These are phyloP conservation scores for Ustilago hordei DNA, from an alignment of 1,284 basidiomycete species.

Conservation along the genomic window DNA sequence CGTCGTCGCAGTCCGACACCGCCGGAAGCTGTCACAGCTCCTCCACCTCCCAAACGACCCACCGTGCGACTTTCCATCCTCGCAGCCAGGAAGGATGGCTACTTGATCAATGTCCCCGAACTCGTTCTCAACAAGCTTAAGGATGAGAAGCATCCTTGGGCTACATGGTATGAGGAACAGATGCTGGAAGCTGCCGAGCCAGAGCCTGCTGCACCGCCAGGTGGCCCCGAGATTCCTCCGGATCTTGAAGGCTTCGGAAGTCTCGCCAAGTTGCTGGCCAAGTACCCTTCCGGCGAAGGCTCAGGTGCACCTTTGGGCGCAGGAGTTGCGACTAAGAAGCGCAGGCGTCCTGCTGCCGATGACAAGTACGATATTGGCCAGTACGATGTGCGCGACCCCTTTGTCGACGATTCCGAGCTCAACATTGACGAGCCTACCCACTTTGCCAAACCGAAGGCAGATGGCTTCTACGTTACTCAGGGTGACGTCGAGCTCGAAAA, in stretches of 20 bases:
- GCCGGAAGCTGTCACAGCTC: conserved; percentile 26
- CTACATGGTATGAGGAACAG: conserved; percentile 62
- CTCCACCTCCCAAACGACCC: conserved; percentile 37
- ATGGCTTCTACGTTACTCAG: conserved; percentile 85
- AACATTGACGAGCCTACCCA: conserved; percentile 88
- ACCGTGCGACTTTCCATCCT: conserved; percentile 42
- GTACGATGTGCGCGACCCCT: conserved; percentile 91
- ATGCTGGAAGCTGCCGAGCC: conserved; percentile 27
- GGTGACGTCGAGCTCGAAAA: conserved; percentile 67
- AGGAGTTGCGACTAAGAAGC: conserved; percentile 35
- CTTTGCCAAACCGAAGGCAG: conserved; percentile 91
- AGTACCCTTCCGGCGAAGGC: conserved; percentile 38
- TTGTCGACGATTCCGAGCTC: conserved; percentile 97
- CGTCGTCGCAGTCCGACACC: conserved; percentile 38
- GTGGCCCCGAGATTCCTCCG: conserved; percentile 21
- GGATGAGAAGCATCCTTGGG: conserved; percentile 53
- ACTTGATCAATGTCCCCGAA: conserved; percentile 62
- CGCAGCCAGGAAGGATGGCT: conserved; percentile 47
- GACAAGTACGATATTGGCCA: conserved; percentile 68
- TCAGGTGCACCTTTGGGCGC: conserved; percentile 17
- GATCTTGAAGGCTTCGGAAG: conserved; percentile 55
- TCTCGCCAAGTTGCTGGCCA: conserved; percentile 56
- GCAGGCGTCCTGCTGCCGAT: conserved; percentile 42
- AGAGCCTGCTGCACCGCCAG: conserved; percentile 24
- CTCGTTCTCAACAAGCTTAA: conserved; percentile 57